These are phyloP conservation scores for Lactarius indigo DNA, from an alignment of 768 basidiomycete genomes.

Conservation along the genomic window DNA sequence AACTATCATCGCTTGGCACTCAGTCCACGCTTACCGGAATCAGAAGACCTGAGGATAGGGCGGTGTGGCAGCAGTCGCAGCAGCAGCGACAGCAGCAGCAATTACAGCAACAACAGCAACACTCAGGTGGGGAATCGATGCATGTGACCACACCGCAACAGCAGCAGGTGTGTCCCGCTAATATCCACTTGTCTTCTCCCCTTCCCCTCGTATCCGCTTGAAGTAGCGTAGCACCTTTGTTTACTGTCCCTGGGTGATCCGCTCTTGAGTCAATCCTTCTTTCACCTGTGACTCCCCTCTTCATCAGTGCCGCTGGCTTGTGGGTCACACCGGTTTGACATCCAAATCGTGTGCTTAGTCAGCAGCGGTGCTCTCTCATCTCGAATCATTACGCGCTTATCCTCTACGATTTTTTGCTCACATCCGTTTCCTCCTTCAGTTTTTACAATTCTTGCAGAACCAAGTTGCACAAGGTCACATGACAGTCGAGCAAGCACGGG, in stretches of 20 bases:
- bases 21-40: constrained; percentile 22
- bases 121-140: constrained; percentile 13
- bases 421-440: not conserved
- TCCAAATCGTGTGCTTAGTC: constrained; percentile 21
- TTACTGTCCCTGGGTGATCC: not conserved
- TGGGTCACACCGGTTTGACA: constrained; percentile 19
- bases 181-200: not conserved
- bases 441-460: not conserved
- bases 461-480: constrained; percentile 8
- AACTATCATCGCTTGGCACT: constrained; percentile 17
- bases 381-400: not conserved
- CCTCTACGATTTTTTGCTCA: not conserved
- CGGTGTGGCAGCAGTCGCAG: constrained; percentile 23
- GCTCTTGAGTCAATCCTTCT: not conserved
- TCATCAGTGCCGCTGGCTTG: constrained; percentile 13
- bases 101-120: constrained; percentile 21
- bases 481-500: constrained; percentile 11
- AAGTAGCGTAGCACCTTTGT: not conserved
- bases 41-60: constrained; percentile 16
- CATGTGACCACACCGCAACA: constrained; percentile 11
- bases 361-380: constrained; percentile 8
- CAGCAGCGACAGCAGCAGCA: constrained; percentile 14
- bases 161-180: constrained; percentile 13
- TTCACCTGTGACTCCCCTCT: not conserved
- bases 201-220: not conserved